phyloP scores from a whole-genome alignment of 2,329 filamentous ascomycete genomes.

The Colletotrichum spinosum region DNA sequence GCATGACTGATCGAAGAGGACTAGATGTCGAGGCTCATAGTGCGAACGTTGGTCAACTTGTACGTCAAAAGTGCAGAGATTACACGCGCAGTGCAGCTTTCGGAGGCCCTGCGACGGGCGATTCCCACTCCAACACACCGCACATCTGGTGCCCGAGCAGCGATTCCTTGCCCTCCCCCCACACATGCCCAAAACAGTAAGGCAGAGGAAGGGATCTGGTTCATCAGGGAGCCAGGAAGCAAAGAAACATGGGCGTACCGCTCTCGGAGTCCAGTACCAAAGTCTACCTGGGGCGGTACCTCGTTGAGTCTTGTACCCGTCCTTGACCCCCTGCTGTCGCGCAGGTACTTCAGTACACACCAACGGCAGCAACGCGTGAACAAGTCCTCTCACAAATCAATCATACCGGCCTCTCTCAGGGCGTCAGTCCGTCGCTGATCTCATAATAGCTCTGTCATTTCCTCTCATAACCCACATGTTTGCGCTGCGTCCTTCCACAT shows the following conservation, averaged over 20 bases:
- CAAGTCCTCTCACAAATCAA: conserved; percentile 24
- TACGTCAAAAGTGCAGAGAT: conserved; percentile 28
- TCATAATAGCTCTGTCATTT: conserved; percentile 32
- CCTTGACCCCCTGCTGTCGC: conserved; percentile 18
- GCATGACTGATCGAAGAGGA: no score
- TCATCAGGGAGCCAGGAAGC: conserved; percentile 26
- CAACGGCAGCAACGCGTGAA: conserved; percentile 19
- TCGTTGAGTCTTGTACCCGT: no score
- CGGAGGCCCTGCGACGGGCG: conserved; percentile 20
- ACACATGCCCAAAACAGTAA: conserved; percentile 25
- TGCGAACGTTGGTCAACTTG: conserved; percentile 7
- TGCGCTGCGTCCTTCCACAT: neutral
- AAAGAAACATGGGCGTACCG: conserved; percentile 28
- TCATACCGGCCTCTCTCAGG: conserved; percentile 22
- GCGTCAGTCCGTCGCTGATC: conserved; percentile 27
- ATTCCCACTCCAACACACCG: conserved; percentile 38
- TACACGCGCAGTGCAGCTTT: conserved; percentile 21
- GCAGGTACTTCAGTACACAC: conserved; percentile 30
- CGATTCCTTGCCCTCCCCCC: conserved; percentile 23
- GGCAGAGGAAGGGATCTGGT: conserved; percentile 32
- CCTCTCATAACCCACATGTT: conserved; percentile 19
- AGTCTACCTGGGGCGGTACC: conserved; percentile 4
- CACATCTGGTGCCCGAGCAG: conserved; percentile 36
- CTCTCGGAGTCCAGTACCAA: conserved; percentile 30
- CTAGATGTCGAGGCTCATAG: no score